Base-by-base conservation (phyloP, 1,139 yeast species). In the Lodderomyces margitis region DNA sequence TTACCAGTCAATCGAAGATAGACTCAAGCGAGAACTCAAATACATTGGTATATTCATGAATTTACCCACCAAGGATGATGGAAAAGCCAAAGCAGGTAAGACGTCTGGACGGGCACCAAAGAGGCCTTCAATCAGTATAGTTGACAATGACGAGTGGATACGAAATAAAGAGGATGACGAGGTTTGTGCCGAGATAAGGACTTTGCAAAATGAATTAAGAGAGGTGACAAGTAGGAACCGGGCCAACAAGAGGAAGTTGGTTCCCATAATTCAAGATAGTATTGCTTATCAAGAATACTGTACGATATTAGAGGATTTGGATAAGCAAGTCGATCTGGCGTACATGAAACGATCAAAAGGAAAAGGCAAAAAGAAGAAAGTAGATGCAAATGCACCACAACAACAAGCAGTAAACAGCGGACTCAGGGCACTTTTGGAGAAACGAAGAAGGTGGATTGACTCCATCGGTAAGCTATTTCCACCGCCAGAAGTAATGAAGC, bases 311-410 rank as follows among this genome's bases (percentile, higher is more conserved):
- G 98, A 92, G 44, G 98, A 92, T 58, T 71, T 94, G 52, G 97
- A 94, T 60, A 92, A 91, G 58, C 98, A 94, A 62, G 92, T 92
- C 21, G 98, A 94, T 59, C 98, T 88, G 62, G 92, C 96, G 10
- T 92, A 89, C 58, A 69, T 86, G 53, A 87, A 91, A 61, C 74
- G 97, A 46, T 76, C 87, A 46, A 80, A 91, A 53, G 88, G 83
- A n/a, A 85, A 88, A 45, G 85, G 83, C 49, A 83, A 83, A 62
- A 86, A 85, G 63, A 84, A 85, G 67, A 87, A 84, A 68, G 76
- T 78, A 43, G 68, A 64, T 37, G 48, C 56, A 6, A 55, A 60
- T 7, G 59, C 66, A 12, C 68, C 72, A 2, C 74, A 67, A 49
- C 75, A 66, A 41, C 74, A 67, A 44, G 82, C 83, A 8, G 84